Evolutionary conservation across 1,284 basidiomycete genomes (phyloP).

Genomic region (Austroboletus novae-zelandiae): DNA sequence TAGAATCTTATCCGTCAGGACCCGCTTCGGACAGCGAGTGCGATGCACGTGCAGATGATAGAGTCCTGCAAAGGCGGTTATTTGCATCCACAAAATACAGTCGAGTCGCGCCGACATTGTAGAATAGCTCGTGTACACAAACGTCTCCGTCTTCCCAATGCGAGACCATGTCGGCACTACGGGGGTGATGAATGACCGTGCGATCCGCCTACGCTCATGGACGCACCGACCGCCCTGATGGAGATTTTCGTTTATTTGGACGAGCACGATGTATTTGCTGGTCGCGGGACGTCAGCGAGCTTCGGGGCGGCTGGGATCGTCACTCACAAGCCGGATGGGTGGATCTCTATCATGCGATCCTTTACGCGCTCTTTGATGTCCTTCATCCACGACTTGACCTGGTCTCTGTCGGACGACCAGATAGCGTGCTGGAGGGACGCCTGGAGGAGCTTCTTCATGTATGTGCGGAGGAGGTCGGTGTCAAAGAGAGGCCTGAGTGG

Average conservation of each 20-base stretch:
- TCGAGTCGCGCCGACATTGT: conserved; percentile 24
- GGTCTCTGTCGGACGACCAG: conserved; percentile 71
- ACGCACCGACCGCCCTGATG: conserved; percentile 76
- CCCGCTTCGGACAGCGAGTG: conserved; percentile 31
- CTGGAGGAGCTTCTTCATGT: conserved; percentile 75
- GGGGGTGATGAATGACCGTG: conserved; percentile 2
- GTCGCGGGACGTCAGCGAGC: conserved; percentile 16
- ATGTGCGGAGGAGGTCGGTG: conserved; percentile 64
- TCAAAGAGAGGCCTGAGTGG: conserved; percentile 57
- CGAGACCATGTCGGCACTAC: conserved; percentile 39
- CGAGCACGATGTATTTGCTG: conserved; percentile 81
- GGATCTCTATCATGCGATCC: conserved; percentile 78
- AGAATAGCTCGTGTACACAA: conserved; percentile 32
- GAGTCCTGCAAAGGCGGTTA: conserved; percentile 28
- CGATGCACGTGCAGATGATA: conserved; percentile 36
- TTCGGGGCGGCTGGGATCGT: background rate
- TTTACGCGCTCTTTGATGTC: conserved; percentile 80
- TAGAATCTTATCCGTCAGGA: conserved; percentile 19
- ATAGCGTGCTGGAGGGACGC: conserved; percentile 58
- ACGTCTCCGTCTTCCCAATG: conserved; percentile 34
- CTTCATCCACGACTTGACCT: conserved; percentile 71
- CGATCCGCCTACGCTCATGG: conserved; percentile 1
- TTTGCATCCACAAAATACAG: conserved; percentile 6
- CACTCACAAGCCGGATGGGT: conserved; percentile 74
- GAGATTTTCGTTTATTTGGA: conserved; percentile 77